These are phyloP conservation scores for Jatropha podagrica DNA, from an alignment of 441 rosid genomes.

Conservation along the genomic window DNA sequence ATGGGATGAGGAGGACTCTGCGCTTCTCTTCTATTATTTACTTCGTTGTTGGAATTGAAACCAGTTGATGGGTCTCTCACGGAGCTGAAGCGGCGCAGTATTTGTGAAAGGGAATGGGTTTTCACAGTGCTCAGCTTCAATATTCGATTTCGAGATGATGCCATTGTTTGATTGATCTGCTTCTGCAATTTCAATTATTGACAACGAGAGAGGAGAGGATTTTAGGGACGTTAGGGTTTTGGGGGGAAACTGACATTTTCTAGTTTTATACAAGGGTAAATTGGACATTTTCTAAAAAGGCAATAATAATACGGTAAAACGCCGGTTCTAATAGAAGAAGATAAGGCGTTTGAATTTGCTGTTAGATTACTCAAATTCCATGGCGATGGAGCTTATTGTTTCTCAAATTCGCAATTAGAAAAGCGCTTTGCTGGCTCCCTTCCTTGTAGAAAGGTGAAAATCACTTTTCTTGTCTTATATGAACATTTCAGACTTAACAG, in stretches of 20 bases:
- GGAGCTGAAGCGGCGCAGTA: not conserved
- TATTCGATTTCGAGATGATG: not conserved
- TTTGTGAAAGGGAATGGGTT: not conserved
- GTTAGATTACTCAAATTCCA: not conserved
- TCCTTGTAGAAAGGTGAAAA: not conserved
- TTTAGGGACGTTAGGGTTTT: not conserved
- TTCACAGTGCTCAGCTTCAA: not conserved
- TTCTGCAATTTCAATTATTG: not conserved
- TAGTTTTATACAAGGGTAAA: no score
- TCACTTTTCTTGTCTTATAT: not conserved
- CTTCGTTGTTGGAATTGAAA: not conserved
- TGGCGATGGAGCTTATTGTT: not conserved
- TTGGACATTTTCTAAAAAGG: no score
- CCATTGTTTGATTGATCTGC: not conserved
- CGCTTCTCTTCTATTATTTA: not conserved
- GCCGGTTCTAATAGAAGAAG: not conserved
- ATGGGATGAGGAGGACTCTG: slow-evolving; percentile 33
- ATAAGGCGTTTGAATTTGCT: not conserved
- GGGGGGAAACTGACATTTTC: not conserved
- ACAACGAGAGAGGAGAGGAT: not conserved
- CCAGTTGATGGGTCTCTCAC: not conserved
- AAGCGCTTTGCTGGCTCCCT: not conserved
- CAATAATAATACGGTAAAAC: not conserved
- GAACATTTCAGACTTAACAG: not conserved
- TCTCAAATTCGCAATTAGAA: not conserved